Evolutionary conservation across 2,329 filamentous ascomycete species (phyloP), one percentile per base, ranked within the genome.

Genomic region (Paraphoma chrysanthemicola): DNA sequence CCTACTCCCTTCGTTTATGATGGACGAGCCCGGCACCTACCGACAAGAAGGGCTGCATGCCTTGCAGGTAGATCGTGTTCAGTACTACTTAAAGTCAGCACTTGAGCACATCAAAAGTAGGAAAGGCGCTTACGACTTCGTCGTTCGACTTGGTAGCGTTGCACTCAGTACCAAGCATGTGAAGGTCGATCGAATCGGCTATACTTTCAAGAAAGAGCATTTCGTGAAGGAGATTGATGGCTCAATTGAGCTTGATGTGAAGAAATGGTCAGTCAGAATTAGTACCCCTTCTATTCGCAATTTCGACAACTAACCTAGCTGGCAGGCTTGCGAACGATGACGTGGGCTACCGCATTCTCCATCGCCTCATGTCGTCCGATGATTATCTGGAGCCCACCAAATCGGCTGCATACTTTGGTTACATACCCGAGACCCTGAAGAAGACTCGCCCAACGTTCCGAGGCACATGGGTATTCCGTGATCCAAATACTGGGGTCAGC

Each of bases 381-480:
- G 41, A 70, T 3, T 43, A 72, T 2, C 53, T 76, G 2, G 67
- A 70, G 44, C 72, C 71, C 1, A 61, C 51, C 12, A 67, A 62
- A 17, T 55, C 64, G 18, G 61, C 55, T 33, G 56, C 47, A 6
- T 65, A 54, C 29, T 72, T 58, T 51, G 66, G 68, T 1, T 54
- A 54, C 47, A 54, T 47, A 12, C 63, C 72, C 1, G 11, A 41
- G 0, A 57, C 62, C 0, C 48, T 73, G 8, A 16, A 61, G 16
- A 48, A 66, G 8, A 69, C 59, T 16, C 56, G 54, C 1, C 73
- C 72, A 4, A 63, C 59, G 6, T 60, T 71, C 23, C 68, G 69
- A 11, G 70, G 67, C 3, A 68, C 64, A 2, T 76, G 69, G 70
- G 60, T 72, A 2, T 70, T 75, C 36, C 44, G 42, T 4, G 71